These are phyloP conservation scores for Monosporozyma servazzii DNA, from an alignment of 805 yeast species.

Conservation along the genomic window DNA sequence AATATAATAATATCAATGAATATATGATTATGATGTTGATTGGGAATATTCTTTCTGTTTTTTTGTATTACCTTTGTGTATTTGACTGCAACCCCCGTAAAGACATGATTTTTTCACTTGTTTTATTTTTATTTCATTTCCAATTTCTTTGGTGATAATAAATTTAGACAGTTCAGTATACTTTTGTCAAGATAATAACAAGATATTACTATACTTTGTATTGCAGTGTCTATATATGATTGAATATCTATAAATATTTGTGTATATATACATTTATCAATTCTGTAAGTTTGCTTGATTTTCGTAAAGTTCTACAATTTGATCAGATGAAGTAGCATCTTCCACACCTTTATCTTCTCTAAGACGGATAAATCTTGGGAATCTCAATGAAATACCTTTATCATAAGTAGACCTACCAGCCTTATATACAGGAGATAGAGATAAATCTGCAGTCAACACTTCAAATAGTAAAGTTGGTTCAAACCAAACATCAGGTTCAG, in stretches of 20 bases:
- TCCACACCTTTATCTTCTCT: slow-evolving; percentile 82
- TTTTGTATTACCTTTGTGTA: neutral
- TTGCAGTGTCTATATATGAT: neutral
- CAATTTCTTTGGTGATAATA: neutral
- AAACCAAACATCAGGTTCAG: slow-evolving; percentile 89
- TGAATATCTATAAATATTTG: neutral
- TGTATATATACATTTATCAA: neutral
- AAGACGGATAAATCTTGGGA: slow-evolving; percentile 75
- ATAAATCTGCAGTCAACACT: slow-evolving; percentile 83
- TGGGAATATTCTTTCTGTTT: neutral
- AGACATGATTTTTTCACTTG: neutral
- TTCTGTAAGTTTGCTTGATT: slow-evolving; percentile 43
- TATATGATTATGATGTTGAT: neutral
- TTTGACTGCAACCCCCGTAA: neutral
- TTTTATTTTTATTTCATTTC: neutral
- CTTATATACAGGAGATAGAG: slow-evolving; percentile 80
- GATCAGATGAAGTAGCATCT: slow-evolving; percentile 80
- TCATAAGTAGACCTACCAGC: slow-evolving; percentile 69
- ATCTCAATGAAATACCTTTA: slow-evolving; percentile 77
- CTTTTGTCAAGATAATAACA: neutral
- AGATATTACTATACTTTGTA: neutral
- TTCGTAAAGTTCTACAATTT: slow-evolving; percentile 74
- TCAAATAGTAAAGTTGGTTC: slow-evolving; percentile 81
- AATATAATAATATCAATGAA: neutral
- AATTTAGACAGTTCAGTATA: neutral